Percentiles rank a stretch among this genome's conserved stretches.
These are phyloP conservation scores for Pseudonectria buxi DNA, from an alignment of 2,329 filamentous ascomycete genomes.

Conservation along the genomic window DNA sequence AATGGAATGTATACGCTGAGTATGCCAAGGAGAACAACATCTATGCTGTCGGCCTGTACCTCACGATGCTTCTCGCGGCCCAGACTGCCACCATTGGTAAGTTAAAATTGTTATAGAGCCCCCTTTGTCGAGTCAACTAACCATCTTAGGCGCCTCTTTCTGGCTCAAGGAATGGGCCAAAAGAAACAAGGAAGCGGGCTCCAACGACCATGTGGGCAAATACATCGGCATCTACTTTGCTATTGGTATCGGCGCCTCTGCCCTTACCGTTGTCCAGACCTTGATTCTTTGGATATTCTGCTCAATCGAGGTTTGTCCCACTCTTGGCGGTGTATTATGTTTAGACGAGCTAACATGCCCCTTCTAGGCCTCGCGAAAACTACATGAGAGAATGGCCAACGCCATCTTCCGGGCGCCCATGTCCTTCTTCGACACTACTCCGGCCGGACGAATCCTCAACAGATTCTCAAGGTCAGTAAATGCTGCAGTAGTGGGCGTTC, in stretches of 20 bases:
- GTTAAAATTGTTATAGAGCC: constrained; percentile 18
- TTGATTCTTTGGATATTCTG: constrained; percentile 98
- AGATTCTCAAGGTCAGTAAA: constrained; percentile 75
- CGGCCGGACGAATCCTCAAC: constrained; percentile 92
- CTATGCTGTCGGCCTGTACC: constrained; percentile 72
- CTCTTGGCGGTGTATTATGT: too few relatives aligned
- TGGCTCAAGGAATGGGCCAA: constrained; percentile 97
- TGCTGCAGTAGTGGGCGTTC: not conserved
- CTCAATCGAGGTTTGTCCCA: constrained; percentile 75
- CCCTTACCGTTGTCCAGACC: constrained; percentile 83
- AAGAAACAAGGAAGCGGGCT: constrained; percentile 57
- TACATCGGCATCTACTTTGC: constrained; percentile 95
- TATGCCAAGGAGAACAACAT: constrained; percentile 95
- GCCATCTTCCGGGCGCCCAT: constrained; percentile 97
- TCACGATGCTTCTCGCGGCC: constrained; percentile 67
- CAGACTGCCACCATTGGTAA: constrained; percentile 76
- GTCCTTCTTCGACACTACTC: constrained; percentile 98
- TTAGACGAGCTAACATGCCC: constrained; percentile 4
- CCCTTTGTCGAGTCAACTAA: not conserved
- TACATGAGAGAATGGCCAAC: constrained; percentile 95
- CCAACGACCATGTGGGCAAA: constrained; percentile 73
- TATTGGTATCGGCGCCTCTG: constrained; percentile 80
- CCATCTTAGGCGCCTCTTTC: constrained; percentile 59
- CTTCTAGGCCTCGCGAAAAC: constrained; percentile 75
- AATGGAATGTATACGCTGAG: constrained; percentile 86